Evolutionary conservation across 495 filamentous ascomycete species (phyloP).

Genomic region (Penicillium silybi): DNA sequence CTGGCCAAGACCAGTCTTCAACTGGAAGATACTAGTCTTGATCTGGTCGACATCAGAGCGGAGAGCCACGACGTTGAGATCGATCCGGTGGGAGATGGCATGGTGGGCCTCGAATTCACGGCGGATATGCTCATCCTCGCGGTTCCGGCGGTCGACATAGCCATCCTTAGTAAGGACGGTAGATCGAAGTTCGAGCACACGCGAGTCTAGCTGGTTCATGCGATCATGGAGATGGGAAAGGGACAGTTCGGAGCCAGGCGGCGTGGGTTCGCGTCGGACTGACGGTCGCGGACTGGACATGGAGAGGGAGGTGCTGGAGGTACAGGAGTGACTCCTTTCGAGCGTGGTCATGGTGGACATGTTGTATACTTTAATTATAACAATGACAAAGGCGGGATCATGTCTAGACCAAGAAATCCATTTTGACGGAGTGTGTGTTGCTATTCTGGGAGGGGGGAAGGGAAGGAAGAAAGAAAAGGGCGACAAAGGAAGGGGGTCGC

Average conservation of each 20-base stretch:
- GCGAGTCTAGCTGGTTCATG: constrained; percentile 37
- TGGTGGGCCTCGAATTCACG: constrained; percentile 39
- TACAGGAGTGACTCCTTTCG: constrained; percentile 39
- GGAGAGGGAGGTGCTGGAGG: constrained; percentile 38
- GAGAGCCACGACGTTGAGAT: constrained; percentile 37
- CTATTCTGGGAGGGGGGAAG: constrained; percentile 1
- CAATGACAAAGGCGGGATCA: constrained; percentile 1
- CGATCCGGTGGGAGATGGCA: constrained; percentile 36
- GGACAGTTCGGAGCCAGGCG: constrained; percentile 33
- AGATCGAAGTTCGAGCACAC: constrained; percentile 36
- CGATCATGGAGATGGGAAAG: constrained; percentile 36
- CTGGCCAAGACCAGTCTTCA: constrained; percentile 33
- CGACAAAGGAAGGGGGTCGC: constrained; percentile 4
- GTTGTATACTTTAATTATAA: neutral
- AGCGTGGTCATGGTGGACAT: constrained; percentile 37
- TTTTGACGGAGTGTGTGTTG: constrained; percentile 11
- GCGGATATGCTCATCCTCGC: constrained; percentile 40
- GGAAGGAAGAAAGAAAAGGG: constrained; percentile 14
- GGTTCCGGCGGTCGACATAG: constrained; percentile 41
- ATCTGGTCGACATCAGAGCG: constrained; percentile 37
- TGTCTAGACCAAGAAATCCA: constrained; percentile 16
- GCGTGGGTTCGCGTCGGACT: constrained; percentile 31
- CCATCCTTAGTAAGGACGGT: constrained; percentile 36
- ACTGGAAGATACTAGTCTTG: constrained; percentile 34
- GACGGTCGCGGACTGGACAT: constrained; percentile 38